A percentile compares a stretch with the other conserved stretches of the same genome.
These are phyloP conservation scores for Globisporangium parvum DNA, from an alignment of 352 stramenopile species.

Conservation along the genomic window DNA sequence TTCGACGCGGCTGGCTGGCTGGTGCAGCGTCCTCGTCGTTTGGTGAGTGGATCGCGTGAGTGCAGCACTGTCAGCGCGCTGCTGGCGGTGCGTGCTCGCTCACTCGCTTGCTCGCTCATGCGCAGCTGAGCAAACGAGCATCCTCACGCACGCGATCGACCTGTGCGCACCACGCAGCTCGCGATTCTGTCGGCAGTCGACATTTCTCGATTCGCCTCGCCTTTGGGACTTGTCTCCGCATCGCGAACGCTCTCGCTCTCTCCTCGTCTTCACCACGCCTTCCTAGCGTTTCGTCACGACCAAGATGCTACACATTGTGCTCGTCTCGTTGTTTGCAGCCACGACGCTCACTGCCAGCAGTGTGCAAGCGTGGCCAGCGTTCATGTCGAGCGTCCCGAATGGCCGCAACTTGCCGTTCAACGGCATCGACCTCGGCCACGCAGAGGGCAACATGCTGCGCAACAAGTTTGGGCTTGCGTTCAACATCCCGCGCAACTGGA, in stretches of 20 bases:
- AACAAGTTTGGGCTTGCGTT: background rate
- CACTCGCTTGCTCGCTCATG: no score
- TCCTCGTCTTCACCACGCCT: no score
- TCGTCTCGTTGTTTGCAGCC: background rate
- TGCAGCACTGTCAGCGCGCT: no score
- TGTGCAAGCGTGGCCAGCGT: background rate
- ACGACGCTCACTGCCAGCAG: background rate
- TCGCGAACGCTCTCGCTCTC: background rate
- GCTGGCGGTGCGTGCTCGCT: no score
- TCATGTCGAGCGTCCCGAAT: background rate
- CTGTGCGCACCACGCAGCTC: no score
- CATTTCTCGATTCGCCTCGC: background rate
- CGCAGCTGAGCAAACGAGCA: no score
- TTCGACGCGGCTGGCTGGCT: no score
- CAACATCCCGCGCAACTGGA: conserved; percentile 17
- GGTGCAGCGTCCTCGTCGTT: no score
- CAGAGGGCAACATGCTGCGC: background rate
- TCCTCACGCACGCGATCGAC: no score
- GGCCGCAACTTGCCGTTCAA: background rate
- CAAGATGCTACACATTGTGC: background rate
- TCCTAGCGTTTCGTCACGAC: background rate
- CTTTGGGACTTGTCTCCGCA: background rate
- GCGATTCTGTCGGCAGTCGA: no score
- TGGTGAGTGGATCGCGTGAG: no score
- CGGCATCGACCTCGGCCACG: background rate